Evolutionary conservation across 169 alveolate genomes (phyloP), one percentile per base, ranked within the genome.

Genomic region (Plasmodium relictum): DNA sequence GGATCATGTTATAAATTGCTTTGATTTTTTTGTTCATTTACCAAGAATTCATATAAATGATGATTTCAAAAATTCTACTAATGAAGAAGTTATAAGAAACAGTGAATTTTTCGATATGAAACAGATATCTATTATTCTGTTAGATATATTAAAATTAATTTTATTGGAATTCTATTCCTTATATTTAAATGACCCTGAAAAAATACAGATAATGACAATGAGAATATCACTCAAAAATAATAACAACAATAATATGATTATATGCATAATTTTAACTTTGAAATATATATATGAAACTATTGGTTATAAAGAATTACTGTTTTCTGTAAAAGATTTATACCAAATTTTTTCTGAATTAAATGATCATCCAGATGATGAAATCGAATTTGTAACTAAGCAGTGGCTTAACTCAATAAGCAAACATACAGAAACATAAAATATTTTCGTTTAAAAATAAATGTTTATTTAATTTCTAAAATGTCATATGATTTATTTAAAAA

Each of bases 321-420:
- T 83, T 22, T 56, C 91, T 6, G 69, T 83, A 18, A 68, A 71
- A 41, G 91, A 83, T 58, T 22, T 83, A 42, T 83, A 83, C 54
- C 91, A 83, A 48, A 61, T 83, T 0, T 83, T 83, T 54, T 66
- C 86, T 14, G 91, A 83, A 68, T 63, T 83, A 42, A 70, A 83
- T 48, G 73, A 83, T 39, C 91, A 83, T 31, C 91, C 91, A 6
- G 91, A 83, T 83, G 91, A 83, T 62, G 91, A 83, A 58, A 69
- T 83, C 14, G 91, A 83, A 41, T 44, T 39, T 18, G 12, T 83
- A 37, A 24, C 91, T 16, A 83, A 83, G 22, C 65, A 83, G 26
- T 83, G 91, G 91, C 69, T 83, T 37, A 73, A 52, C 20, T 22
- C 61, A 41, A 83, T 83, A 69, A 58, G 69, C 26, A 66, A 65